A percentile compares a stretch with the other conserved stretches of the same genome.
Evolutionary conservation across 2,329 filamentous ascomycete genomes (phyloP).

Genomic region (Fusarium keratoplasticum): DNA sequence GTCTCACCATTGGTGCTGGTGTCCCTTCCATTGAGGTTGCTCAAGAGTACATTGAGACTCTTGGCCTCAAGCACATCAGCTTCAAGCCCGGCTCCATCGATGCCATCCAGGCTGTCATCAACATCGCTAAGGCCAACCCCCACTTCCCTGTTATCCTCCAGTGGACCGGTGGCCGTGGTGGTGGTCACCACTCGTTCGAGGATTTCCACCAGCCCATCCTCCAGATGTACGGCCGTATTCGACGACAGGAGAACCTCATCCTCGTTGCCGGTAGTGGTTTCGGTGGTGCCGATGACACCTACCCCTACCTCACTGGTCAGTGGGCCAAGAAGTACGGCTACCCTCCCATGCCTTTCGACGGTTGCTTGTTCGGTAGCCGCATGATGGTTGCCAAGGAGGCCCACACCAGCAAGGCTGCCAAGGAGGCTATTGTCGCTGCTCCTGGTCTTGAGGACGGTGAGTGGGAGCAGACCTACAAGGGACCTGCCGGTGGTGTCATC

Average conservation of each 20-base stretch:
- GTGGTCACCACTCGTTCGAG: constrained; percentile 94
- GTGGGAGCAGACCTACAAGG: constrained; percentile 96
- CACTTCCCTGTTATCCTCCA: constrained; percentile 93
- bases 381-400: constrained; percentile 97
- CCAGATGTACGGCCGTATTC: constrained; percentile 90
- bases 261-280: constrained; percentile 93
- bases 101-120: constrained; percentile 89
- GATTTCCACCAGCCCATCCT: constrained; percentile 95
- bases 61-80: constrained; percentile 91
- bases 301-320: constrained; percentile 88
- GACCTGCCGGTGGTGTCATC: constrained; percentile 90
- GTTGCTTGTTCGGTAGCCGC: constrained; percentile 88
- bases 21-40: constrained; percentile 94
- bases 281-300: constrained; percentile 89
- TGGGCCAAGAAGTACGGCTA: constrained; percentile 92
- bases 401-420: constrained; percentile 86
- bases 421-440: constrained; percentile 90
- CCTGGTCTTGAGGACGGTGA: constrained; percentile 82
- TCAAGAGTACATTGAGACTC: constrained; percentile 91
- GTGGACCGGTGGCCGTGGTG: constrained; percentile 94
- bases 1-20: constrained; percentile 91
- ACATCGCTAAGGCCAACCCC: constrained; percentile 94
- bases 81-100: constrained; percentile 95
- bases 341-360: constrained; percentile 94
- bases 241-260: constrained; percentile 87